phyloP scores from a whole-genome alignment of 129 eudicot genomes.

The Helichrysum umbraculigerum region DNA sequence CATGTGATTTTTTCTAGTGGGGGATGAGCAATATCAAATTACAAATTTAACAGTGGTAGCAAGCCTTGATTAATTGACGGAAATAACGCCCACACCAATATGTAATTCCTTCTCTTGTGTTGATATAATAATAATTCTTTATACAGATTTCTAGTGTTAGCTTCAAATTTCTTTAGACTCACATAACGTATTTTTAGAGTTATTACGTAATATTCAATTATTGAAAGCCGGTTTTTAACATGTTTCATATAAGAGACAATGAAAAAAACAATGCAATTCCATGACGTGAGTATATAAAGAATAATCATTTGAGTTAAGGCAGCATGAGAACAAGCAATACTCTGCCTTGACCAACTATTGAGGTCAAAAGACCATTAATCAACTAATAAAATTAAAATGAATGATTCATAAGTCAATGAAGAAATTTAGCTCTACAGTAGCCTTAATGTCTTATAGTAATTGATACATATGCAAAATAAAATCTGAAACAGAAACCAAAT shows the following conservation, averaged over 20 bases:
- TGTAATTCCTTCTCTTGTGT: neutral
- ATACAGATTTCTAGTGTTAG: neutral
- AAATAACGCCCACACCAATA: neutral
- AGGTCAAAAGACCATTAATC: neutral
- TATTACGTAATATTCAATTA: neutral
- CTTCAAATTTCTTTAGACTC: neutral
- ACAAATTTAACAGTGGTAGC: neutral
- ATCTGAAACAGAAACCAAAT: neutral
- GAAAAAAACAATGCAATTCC: neutral
- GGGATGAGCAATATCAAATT: neutral
- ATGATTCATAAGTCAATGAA: neutral
- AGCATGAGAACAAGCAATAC: neutral
- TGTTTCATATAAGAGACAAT: neutral
- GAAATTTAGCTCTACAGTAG: neutral
- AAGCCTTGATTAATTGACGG: neutral
- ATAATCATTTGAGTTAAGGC: neutral
- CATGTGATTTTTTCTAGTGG: neutral
- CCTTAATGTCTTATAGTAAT: neutral
- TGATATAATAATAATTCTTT: too few species aligned
- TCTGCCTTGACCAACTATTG: neutral
- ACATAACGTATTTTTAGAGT: too few species aligned
- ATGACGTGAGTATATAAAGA: neutral
- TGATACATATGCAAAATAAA: neutral
- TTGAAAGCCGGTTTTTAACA: neutral
- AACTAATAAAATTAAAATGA: neutral